phyloP scores from a whole-genome alignment of 164 flowering plant species.

The Aristolochia californica region DNA sequence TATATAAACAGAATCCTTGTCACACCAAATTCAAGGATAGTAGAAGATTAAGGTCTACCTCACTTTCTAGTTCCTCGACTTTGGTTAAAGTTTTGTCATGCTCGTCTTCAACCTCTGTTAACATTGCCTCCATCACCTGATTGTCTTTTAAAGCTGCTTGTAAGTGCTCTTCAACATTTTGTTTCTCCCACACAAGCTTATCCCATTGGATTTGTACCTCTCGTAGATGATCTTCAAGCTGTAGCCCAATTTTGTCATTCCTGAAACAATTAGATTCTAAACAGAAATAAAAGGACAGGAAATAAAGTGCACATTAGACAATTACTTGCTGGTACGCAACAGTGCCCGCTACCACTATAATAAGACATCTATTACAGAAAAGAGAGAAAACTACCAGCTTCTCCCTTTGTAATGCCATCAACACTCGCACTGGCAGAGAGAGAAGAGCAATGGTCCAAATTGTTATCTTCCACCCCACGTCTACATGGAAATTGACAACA shows the following conservation, averaged over 20 bases:
- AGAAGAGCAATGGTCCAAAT: conserved; percentile 35
- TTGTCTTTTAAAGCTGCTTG: conserved; percentile 33
- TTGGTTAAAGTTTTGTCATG: conserved; percentile 47
- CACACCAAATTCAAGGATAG: neutral
- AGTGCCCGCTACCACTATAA: neutral
- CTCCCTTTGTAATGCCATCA: conserved; percentile 52
- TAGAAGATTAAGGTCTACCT: conserved; percentile 24
- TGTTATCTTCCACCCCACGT: conserved; percentile 20
- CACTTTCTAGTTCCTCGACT: conserved; percentile 33
- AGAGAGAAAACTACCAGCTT: conserved; percentile 32
- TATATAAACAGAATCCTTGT: neutral
- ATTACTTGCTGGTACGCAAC: neutral
- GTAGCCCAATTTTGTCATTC: conserved; percentile 11
- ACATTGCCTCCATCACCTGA: conserved; percentile 34
- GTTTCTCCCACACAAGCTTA: conserved; percentile 38
- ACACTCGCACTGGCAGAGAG: conserved; percentile 39
- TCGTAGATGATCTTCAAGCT: conserved; percentile 43
- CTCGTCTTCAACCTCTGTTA: conserved; percentile 60
- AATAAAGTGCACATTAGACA: neutral
- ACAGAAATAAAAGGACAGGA: no score
- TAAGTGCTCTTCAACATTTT: conserved; percentile 31
- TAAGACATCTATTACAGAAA: neutral
- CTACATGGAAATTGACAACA: conserved; percentile 22
- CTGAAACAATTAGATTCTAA: neutral
- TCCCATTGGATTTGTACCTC: conserved; percentile 49